phyloP scores from a whole-genome alignment of 1,284 basidiomycete genomes.

The Takashimella koratensis region DNA sequence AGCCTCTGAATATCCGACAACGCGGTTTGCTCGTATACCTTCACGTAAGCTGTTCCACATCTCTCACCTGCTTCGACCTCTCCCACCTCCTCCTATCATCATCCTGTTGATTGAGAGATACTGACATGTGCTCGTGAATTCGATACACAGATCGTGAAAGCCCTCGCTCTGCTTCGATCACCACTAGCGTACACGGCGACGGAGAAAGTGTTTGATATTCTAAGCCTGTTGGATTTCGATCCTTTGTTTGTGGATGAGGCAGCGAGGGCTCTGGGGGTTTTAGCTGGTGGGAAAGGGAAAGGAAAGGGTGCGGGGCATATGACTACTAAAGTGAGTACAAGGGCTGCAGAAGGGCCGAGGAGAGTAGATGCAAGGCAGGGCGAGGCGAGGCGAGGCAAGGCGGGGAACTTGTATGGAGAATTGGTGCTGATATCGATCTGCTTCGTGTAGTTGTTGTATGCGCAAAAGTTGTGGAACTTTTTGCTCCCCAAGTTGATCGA shows the following conservation, averaged over 20 bases:
- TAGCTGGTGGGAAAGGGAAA: conserved; percentile 52
- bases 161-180: conserved; percentile 71
- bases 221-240: conserved; percentile 56
- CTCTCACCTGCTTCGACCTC: background rate
- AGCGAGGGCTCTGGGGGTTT: conserved; percentile 65
- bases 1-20: conserved; percentile 17
- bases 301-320: conserved; percentile 59
- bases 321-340: conserved; percentile 61
- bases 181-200: conserved; percentile 58
- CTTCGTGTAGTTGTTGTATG: conserved; percentile 56
- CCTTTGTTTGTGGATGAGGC: conserved; percentile 50
- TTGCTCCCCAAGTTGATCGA: conserved; percentile 71
- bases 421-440: conserved; percentile 62
- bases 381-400: no score
- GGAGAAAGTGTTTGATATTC: conserved; percentile 64
- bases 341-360: no score
- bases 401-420: no score
- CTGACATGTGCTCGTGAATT: background rate
- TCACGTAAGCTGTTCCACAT: conserved; percentile 23
- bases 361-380: background rate
- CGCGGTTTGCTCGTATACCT: conserved; percentile 26
- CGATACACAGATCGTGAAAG: conserved; percentile 64
- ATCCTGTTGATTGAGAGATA: no score
- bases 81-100: background rate
- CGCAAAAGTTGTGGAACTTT: conserved; percentile 74